phyloP scores from a whole-genome alignment of 306 rosid species.

The Begonia peltatifolia region DNA sequence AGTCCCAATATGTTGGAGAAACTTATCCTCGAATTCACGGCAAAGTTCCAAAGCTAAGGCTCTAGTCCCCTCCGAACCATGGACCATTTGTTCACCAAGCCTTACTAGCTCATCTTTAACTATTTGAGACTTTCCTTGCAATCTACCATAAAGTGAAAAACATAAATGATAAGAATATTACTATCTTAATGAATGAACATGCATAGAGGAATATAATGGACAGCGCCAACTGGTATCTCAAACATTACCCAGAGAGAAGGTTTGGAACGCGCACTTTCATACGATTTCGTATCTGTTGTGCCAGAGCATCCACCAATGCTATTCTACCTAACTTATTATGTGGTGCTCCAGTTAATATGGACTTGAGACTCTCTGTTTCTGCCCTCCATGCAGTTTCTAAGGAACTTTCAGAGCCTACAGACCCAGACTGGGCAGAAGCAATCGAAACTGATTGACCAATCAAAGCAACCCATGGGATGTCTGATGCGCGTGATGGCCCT shows the following conservation, averaged over 20 bases:
- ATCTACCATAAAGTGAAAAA: constrained; percentile 30
- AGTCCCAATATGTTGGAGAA: constrained; percentile 71
- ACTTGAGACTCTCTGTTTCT: constrained; percentile 89
- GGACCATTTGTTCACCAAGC: constrained; percentile 81
- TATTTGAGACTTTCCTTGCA: constrained; percentile 88
- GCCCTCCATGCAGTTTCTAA: constrained; percentile 99
- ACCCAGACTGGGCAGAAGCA: constrained; percentile 89
- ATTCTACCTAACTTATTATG: constrained; percentile 87
- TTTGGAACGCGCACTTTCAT: constrained; percentile 90
- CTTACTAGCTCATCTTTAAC: constrained; percentile 91
- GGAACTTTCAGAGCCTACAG: constrained; percentile 76
- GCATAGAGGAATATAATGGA: background rate
- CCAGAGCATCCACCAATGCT: constrained; percentile 86
- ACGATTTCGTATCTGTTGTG: constrained; percentile 78
- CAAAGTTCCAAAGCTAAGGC: constrained; percentile 96
- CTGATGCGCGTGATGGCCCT: constrained; percentile 78
- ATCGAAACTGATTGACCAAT: constrained; percentile 92
- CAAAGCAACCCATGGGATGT: constrained; percentile 90
- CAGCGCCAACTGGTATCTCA: background rate
- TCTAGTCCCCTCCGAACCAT: constrained; percentile 84
- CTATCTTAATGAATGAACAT: background rate
- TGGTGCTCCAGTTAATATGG: constrained; percentile 87
- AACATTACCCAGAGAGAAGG: constrained; percentile 75
- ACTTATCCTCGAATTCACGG: constrained; percentile 96
- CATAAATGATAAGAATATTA: constrained; percentile 1